Conservation (phyloP, 139 green algal species). For the Chlorella sp. region DNA sequence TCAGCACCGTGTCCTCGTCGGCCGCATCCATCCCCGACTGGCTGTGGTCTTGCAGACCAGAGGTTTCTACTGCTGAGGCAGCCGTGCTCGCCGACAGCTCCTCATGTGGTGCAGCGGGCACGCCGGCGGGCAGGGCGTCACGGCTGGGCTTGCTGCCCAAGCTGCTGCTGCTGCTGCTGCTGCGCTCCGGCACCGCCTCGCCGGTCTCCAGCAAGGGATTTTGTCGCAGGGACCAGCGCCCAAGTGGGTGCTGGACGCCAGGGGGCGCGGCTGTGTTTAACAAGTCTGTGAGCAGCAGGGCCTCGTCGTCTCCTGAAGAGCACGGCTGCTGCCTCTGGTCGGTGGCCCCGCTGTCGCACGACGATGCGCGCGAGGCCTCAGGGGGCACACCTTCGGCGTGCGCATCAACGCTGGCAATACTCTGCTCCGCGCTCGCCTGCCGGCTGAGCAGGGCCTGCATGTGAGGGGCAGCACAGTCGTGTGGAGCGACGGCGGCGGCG, state of each 20-base stretch:
- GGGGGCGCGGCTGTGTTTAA: neutral
- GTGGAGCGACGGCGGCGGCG: too few species aligned
- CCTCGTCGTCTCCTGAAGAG: neutral
- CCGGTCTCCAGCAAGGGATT: too few species aligned
- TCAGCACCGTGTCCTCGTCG: conserved; percentile 16
- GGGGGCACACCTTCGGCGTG: too few species aligned
- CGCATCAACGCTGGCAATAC: neutral
- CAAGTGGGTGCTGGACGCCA: neutral
- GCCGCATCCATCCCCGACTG: neutral
- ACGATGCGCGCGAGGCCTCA: too few species aligned
- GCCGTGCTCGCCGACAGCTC: too few species aligned
- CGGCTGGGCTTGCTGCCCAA: neutral
- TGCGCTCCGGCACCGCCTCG: neutral
- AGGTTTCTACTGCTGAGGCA: too few species aligned
- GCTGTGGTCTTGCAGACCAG: too few species aligned
- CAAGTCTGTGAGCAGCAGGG: neutral
- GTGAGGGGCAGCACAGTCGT: neutral
- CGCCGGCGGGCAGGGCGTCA: neutral
- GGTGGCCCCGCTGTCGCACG: neutral
- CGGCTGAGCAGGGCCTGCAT: neutral
- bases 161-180: neutral
- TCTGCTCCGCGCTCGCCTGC: neutral
- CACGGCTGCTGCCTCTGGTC: neutral
- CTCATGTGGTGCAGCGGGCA: too few species aligned
- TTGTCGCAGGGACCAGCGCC: too few species aligned